These are phyloP conservation scores for Ophiostoma ips DNA, from an alignment of 2,329 filamentous ascomycete species.

Conservation along the genomic window DNA sequence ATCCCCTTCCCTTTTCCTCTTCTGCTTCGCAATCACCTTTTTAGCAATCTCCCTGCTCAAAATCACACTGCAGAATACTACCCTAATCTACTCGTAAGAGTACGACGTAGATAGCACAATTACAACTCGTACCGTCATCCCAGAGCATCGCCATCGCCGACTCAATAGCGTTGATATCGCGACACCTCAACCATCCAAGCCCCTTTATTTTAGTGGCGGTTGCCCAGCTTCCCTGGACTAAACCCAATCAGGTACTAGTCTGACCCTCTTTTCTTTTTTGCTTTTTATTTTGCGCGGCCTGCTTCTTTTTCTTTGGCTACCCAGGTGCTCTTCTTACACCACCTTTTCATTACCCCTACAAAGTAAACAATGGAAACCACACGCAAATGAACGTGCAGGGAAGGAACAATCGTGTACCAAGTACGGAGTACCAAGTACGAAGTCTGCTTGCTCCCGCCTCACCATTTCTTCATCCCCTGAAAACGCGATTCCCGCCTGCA, in stretches of 20 bases:
- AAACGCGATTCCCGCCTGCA: background rate
- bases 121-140: no score
- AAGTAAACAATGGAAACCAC: conserved; percentile 7
- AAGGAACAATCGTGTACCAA: background rate
- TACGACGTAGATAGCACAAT: no score
- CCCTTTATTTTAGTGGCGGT: background rate
- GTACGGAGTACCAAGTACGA: background rate
- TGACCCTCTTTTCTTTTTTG: conserved; percentile 1
- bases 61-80: no score
- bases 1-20: no score
- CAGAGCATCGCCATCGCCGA: no score
- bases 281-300: background rate
- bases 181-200: no score
- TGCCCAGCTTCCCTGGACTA: conserved; percentile 1
- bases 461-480: background rate
- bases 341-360: no score
- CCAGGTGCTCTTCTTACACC: no score
- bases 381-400: background rate
- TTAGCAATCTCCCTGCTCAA: no score
- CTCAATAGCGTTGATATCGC: background rate
- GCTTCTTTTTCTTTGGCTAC: background rate
- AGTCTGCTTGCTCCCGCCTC: background rate
- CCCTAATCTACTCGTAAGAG: no score
- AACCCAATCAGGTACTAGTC: conserved; percentile 1
- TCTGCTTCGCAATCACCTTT: no score